Conservation (phyloP, 2,329 filamentous ascomycete genomes). For the Epichloe gansuensis region DNA sequence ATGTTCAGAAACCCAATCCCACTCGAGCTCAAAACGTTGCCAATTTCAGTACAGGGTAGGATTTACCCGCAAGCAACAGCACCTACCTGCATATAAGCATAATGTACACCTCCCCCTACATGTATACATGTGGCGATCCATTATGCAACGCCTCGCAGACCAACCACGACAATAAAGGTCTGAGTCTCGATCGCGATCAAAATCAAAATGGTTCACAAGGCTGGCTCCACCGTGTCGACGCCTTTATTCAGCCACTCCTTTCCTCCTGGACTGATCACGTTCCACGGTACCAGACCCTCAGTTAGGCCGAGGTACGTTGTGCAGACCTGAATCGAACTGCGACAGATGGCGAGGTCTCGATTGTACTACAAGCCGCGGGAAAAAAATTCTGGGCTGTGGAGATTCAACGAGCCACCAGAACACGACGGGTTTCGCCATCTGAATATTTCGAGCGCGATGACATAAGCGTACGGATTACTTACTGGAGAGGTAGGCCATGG, state of each 20-base stretch:
- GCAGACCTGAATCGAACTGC: constrained; percentile 62
- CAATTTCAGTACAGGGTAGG: neutral
- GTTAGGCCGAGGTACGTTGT: constrained; percentile 56
- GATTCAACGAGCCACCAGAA: constrained; percentile 55
- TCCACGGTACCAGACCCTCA: constrained; percentile 59
- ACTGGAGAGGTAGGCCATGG: too few species aligned
- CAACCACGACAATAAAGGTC: neutral
- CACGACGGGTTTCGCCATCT: constrained; percentile 40
- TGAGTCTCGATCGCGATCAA: neutral
- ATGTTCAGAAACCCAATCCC: too few species aligned
- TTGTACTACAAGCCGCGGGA: constrained; percentile 54
- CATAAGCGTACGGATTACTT: neutral
- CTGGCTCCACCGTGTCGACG: constrained; percentile 7
- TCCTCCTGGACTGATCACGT: constrained; percentile 62
- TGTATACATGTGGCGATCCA: neutral
- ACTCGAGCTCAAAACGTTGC: too few species aligned
- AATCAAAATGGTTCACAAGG: neutral
- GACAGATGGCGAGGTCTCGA: constrained; percentile 47
- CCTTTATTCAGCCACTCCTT: constrained; percentile 48
- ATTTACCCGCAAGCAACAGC: neutral
- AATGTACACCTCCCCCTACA: neutral
- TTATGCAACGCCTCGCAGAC: neutral
- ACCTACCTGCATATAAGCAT: neutral
- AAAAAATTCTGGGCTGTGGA: constrained; percentile 57
- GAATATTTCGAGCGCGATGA: neutral